These are phyloP conservation scores for Syncephalastrum contaminatum DNA, from an alignment of 371 early-diverging fungal species.

Conservation along the genomic window DNA sequence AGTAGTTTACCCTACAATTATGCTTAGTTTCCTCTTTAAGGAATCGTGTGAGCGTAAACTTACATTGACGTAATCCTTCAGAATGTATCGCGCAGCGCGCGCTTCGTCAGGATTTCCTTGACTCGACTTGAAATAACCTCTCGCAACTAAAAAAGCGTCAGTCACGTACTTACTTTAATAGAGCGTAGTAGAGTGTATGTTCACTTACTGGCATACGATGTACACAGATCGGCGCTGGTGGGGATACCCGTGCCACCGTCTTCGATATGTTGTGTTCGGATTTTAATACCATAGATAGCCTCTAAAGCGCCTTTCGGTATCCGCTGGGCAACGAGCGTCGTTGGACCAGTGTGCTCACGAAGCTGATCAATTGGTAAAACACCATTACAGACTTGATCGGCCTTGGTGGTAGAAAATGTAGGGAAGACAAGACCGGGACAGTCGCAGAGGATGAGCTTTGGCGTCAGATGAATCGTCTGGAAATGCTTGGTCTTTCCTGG, in stretches of 20 bases:
- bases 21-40: not conserved
- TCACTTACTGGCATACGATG: slow-evolving; percentile 68
- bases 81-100: slow-evolving; percentile 90
- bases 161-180: no score
- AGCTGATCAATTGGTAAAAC: slow-evolving; percentile 99
- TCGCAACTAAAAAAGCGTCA: slow-evolving; percentile 56
- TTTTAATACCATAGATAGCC: slow-evolving; percentile 89
- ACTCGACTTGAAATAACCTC: slow-evolving; percentile 88
- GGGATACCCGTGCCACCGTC: slow-evolving; percentile 84
- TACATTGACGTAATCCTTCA: slow-evolving; percentile 95
- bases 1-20: slow-evolving; percentile 75
- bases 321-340: slow-evolving; percentile 77
- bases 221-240: slow-evolving; percentile 77
- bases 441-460: slow-evolving; percentile 90
- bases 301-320: slow-evolving; percentile 92
- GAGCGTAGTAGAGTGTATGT: no score
- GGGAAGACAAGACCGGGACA: slow-evolving; percentile 99
- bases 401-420: slow-evolving; percentile 95
- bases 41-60: slow-evolving; percentile 9
- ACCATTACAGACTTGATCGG: slow-evolving; percentile 98
- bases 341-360: slow-evolving; percentile 92
- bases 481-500: slow-evolving; percentile 99
- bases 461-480: slow-evolving; percentile 90
- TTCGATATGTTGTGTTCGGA: slow-evolving; percentile 73
- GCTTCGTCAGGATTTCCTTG: slow-evolving; percentile 98